Evolutionary conservation across 768 basidiomycete species (phyloP), one percentile per base, ranked within the genome.

Genomic region (Lactarius evosmus): DNA sequence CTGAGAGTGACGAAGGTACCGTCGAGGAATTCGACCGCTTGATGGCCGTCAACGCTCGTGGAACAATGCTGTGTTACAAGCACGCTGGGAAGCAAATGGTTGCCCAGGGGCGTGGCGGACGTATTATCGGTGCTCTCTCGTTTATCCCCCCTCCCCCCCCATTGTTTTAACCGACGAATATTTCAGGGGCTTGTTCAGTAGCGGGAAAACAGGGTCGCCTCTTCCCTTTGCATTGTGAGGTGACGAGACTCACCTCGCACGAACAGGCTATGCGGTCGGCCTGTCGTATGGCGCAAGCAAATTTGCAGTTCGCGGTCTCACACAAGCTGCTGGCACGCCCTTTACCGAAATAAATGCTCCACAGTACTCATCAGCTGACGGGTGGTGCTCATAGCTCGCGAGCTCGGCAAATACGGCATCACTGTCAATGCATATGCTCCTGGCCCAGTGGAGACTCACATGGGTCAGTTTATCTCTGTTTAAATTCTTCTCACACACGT

Each of bases 401-500:
- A 71, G 9, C 54, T 71, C 14, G 65, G 60, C 8, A 44, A 57
- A 25, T 27, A 64, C 30, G 58, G 60, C 32, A 70, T 72, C 30
- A 71, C 71, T 9, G 71, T 71, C 7, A 72, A 72, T 30, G 62
- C 70, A 8, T 72, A 71, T 33, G 69, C 70, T 6, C 70, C 71
- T 3, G 70, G 71, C 2, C 19, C 49, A 38, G 53, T 67, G 12
- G 53, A 66, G 29, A 70, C 70, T 25, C n/a, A 7, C 17, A 58
- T 71, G 69, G 7, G 70, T 71, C 29, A 33, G 70, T 46, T 14
- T n/a, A n/a, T n/a, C n/a, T 27, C 27, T 9, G 16, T 40, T 4
- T 40, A 17, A 27, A n/a, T 19, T 9, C 17, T 34, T 57, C 38
- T 50, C 12, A n/a, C 29, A 32, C 32, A 19, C n/a, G 22, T 32